Conservation (phyloP, 495 filamentous ascomycete genomes). For the Penicillium cinerascens region DNA sequence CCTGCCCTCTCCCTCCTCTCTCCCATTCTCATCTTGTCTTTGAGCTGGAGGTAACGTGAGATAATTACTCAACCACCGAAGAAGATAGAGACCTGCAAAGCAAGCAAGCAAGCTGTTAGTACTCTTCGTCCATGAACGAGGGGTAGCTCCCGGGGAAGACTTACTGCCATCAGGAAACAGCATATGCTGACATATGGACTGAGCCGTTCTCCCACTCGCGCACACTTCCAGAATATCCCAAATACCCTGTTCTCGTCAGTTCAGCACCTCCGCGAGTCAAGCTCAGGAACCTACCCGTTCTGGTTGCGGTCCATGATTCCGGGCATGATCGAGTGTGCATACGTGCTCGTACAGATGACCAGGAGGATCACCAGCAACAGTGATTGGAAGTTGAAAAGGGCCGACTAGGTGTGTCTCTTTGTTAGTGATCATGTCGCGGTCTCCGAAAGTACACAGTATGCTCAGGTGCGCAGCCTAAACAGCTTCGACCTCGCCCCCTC, state of each 20-base stretch:
- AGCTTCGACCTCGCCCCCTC: background rate
- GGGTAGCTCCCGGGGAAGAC: constrained; percentile 25
- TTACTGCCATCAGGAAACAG: constrained; percentile 91
- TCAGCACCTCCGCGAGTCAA: background rate
- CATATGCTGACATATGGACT: constrained; percentile 96
- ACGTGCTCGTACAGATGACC: constrained; percentile 90
- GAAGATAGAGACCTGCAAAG: constrained; percentile 40
- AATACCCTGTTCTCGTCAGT: constrained; percentile 55
- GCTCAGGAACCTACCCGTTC: constrained; percentile 60
- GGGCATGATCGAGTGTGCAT: constrained; percentile 86
- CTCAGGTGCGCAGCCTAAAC: constrained; percentile 2
- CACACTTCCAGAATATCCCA: constrained; percentile 96
- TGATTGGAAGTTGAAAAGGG: constrained; percentile 97
- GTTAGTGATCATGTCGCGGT: constrained; percentile 11
- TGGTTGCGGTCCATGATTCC: constrained; percentile 91
- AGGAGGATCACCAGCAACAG: constrained; percentile 90
- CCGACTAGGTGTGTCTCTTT: constrained; percentile 56
- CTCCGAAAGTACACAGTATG: constrained; percentile 12
- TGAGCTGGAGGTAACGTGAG: background rate
- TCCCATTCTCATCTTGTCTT: background rate
- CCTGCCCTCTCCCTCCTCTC: too few species aligned
- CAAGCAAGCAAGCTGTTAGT: constrained; percentile 7
- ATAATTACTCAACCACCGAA: constrained; percentile 31
- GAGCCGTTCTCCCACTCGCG: constrained; percentile 85
- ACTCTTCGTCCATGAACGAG: background rate